These are phyloP conservation scores for Eremothecium gossypii DNA, from an alignment of 1,139 yeast genomes.

Conservation along the genomic window DNA sequence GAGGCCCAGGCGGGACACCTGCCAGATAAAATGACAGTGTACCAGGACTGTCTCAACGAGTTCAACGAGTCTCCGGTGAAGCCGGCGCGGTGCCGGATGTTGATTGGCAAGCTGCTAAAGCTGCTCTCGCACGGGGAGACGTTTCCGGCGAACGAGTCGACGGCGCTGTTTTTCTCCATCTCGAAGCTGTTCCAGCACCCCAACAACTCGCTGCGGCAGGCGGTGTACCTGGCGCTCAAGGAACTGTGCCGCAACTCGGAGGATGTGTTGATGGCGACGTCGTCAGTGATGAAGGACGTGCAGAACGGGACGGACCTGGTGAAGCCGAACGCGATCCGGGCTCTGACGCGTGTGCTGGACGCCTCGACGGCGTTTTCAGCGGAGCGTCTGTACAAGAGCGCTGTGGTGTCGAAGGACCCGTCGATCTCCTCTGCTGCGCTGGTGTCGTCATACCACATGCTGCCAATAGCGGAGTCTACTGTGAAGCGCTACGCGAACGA, in stretches of 20 bases:
- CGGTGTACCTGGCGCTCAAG: slow-evolving; percentile 88
- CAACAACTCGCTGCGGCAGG: slow-evolving; percentile 83
- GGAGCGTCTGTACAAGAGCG: slow-evolving; percentile 85
- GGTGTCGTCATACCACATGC: slow-evolving; percentile 78
- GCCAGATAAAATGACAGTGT: slow-evolving; percentile 95
- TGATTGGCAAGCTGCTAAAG: slow-evolving; percentile 53
- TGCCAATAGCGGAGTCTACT: slow-evolving; percentile 84
- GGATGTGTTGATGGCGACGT: slow-evolving; percentile 94
- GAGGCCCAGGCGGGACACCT: slow-evolving; percentile 54
- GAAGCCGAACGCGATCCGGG: slow-evolving; percentile 92
- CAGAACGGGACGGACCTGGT: slow-evolving; percentile 80
- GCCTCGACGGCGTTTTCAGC: slow-evolving; percentile 89
- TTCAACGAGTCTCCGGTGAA: slow-evolving; percentile 90
- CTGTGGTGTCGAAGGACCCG: slow-evolving; percentile 87
- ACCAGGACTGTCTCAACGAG: slow-evolving; percentile 88
- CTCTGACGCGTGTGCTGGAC: slow-evolving; percentile 82
- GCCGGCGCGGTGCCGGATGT: slow-evolving; percentile 75
- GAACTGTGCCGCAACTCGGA: slow-evolving; percentile 78
- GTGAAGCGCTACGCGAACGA: slow-evolving; percentile 92
- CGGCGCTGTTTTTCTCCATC: slow-evolving; percentile 85
- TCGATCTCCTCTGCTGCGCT: slow-evolving; percentile 87
- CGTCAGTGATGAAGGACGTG: slow-evolving; percentile 95
- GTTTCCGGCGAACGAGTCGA: slow-evolving; percentile 84
- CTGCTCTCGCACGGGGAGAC: slow-evolving; percentile 75
- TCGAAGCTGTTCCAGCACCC: slow-evolving; percentile 92